phyloP scores from a whole-genome alignment of 1,284 basidiomycete species.

The Sporisorium iseilematis-ciliati region DNA sequence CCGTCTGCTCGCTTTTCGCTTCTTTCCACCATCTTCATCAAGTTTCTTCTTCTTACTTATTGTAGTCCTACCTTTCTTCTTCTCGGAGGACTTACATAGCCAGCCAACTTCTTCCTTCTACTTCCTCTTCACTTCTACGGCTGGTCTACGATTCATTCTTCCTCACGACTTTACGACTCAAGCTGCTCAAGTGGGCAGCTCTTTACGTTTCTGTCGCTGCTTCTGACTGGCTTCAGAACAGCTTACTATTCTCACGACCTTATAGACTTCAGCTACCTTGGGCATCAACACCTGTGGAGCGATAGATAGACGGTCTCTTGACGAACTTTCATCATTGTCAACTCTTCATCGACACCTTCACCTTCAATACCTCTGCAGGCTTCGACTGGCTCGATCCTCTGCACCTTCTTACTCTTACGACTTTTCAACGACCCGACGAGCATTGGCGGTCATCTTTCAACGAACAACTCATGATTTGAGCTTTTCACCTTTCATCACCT shows the following conservation, averaged over 20 bases:
- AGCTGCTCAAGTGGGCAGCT: constrained; percentile 3
- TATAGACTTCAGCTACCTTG: not conserved
- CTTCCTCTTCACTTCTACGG: constrained; percentile 20
- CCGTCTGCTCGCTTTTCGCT: not conserved
- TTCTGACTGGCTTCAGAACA: constrained; percentile 29
- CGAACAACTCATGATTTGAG: not conserved
- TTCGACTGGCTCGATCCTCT: constrained; percentile 6
- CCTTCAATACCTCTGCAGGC: not conserved
- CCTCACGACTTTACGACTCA: constrained; percentile 24
- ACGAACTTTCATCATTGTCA: not conserved
- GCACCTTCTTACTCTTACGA: not conserved
- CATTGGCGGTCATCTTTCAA: not conserved
- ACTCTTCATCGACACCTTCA: not conserved
- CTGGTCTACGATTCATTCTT: constrained; percentile 12
- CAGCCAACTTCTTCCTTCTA: constrained; percentile 12
- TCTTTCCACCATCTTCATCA: constrained; percentile 6
- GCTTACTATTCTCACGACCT: constrained; percentile 10
- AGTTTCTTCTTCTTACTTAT: constrained; percentile 3
- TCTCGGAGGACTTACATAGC: constrained; percentile 1
- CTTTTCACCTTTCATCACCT: constrained; percentile 1
- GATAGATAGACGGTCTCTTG: not conserved
- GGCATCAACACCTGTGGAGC: not conserved
- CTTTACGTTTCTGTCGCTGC: constrained; percentile 13
- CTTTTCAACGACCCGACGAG: not conserved
- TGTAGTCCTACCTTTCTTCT: constrained; percentile 8